Evolutionary conservation across 78 protist species (phyloP).

Genomic region (Dictyostelium brefeldianum): DNA sequence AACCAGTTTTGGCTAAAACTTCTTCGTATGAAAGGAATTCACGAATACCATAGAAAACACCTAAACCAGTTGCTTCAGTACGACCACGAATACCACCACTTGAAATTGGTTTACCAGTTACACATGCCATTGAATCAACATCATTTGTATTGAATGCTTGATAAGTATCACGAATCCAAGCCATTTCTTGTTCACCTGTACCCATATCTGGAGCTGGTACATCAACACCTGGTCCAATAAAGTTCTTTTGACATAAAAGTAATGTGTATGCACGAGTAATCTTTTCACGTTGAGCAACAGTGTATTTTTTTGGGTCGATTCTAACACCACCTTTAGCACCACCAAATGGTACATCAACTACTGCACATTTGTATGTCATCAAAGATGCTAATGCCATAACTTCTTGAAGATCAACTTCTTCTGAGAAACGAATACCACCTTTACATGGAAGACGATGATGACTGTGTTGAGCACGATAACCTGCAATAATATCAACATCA

Average conservation of each 20-base stretch:
- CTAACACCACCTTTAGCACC: slow-evolving; percentile 96
- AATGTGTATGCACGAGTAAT: slow-evolving; percentile 94
- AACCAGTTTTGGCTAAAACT: slow-evolving; percentile 84
- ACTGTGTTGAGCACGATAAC: slow-evolving; percentile 94
- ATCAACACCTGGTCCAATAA: slow-evolving; percentile 95
- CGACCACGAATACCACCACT: slow-evolving; percentile 96
- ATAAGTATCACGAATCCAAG: slow-evolving; percentile 93
- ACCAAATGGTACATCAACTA: slow-evolving; percentile 96
- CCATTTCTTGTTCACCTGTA: slow-evolving; percentile 95
- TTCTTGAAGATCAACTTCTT: slow-evolving; percentile 91
- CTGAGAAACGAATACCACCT: slow-evolving; percentile 94
- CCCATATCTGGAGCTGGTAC: slow-evolving; percentile 97
- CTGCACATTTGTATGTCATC: slow-evolving; percentile 96
- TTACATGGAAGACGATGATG: slow-evolving; percentile 94
- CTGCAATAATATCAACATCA: slow-evolving; percentile 81
- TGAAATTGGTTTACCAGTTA: slow-evolving; percentile 95
- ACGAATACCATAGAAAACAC: slow-evolving; percentile 92
- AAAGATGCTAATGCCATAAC: slow-evolving; percentile 93
- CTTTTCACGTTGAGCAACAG: slow-evolving; percentile 89
- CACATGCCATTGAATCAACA: slow-evolving; percentile 89
- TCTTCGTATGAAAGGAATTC: slow-evolving; percentile 85
- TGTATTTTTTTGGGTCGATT: slow-evolving; percentile 93
- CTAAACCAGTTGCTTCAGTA: slow-evolving; percentile 97
- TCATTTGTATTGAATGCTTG: slow-evolving; percentile 82
- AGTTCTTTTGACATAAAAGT: slow-evolving; percentile 90